A percentile compares a stretch with the other conserved stretches of the same genome.
phyloP scores from a whole-genome alignment of 768 basidiomycete genomes.

The Pleurotus tuber-regium region DNA sequence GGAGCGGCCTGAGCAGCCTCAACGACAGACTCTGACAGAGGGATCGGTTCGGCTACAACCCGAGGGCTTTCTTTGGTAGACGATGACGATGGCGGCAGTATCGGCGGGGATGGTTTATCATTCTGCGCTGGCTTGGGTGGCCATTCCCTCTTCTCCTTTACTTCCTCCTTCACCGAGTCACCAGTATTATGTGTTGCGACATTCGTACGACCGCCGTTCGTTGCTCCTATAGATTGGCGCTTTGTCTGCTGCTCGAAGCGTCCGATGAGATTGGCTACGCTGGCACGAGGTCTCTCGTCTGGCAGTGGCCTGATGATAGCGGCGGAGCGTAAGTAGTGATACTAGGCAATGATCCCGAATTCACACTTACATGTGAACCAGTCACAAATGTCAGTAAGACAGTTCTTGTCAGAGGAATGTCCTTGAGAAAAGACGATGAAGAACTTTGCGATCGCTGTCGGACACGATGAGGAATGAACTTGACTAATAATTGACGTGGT shows the following conservation, averaged over 20 bases:
- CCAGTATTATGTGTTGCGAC: constrained; percentile 62
- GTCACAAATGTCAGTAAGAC: too few relatives aligned
- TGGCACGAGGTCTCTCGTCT: constrained; percentile 84
- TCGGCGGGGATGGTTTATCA: constrained; percentile 30
- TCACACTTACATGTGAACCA: constrained; percentile 15
- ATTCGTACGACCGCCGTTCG: constrained; percentile 45
- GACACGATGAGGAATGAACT: background rate
- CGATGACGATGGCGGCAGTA: constrained; percentile 33
- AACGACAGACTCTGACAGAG: background rate
- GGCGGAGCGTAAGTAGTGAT: background rate
- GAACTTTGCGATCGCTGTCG: too few relatives aligned
- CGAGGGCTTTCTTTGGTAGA: constrained; percentile 16
- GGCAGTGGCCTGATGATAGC: constrained; percentile 64
- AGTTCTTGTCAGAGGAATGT: too few relatives aligned
- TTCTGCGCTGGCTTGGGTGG: constrained; percentile 49
- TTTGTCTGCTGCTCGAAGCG: constrained; percentile 83
- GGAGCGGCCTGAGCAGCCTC: background rate
- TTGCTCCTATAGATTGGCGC: constrained; percentile 41
- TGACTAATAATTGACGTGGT: too few relatives aligned
- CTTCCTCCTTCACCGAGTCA: constrained; percentile 65
- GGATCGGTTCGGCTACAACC: background rate
- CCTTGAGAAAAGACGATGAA: too few relatives aligned
- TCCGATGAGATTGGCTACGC: constrained; percentile 89
- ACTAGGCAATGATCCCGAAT: constrained; percentile 16
- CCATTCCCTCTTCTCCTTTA: constrained; percentile 76